Conservation (phyloP, 2,329 filamentous ascomycete species). For the Emmonsiellopsis sp. region DNA sequence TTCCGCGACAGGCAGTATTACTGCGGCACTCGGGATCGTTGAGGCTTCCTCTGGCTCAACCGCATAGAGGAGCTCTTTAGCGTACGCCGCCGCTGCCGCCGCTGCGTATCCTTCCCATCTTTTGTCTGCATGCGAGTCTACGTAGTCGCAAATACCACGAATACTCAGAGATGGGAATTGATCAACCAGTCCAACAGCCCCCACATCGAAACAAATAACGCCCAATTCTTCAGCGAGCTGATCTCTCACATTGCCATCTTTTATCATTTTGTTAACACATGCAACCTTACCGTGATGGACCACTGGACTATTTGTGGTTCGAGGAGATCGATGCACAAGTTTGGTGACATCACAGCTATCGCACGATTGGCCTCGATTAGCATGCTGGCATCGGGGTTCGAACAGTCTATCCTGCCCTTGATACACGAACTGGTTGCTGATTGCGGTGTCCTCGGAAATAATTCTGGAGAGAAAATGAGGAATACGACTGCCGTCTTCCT, state of each 20-base stretch:
- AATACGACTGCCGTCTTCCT: slow-evolving; percentile 9
- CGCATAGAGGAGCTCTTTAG: slow-evolving; percentile 12
- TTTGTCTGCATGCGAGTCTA: slow-evolving; percentile 31
- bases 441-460: slow-evolving; percentile 2
- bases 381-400: slow-evolving; percentile 12
- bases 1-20: too few species aligned
- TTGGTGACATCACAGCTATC: not conserved
- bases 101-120: slow-evolving; percentile 28
- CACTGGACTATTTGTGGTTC: not conserved
- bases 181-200: slow-evolving; percentile 18
- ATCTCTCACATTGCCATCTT: slow-evolving; percentile 9
- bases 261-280: slow-evolving; percentile 18
- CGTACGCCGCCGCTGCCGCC: slow-evolving; percentile 20
- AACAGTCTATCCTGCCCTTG: slow-evolving; percentile 14
- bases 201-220: slow-evolving; percentile 23
- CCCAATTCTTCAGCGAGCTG: slow-evolving; percentile 5
- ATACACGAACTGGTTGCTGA: not conserved
- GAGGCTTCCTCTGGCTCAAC: not conserved
- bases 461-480: slow-evolving; percentile 4
- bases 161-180: slow-evolving; percentile 28
- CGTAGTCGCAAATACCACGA: slow-evolving; percentile 35
- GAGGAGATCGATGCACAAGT: not conserved
- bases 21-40: too few species aligned
- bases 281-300: slow-evolving; percentile 18
- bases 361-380: not conserved